Conservation (phyloP, 768 basidiomycete species). For the Polyporus arcularius region DNA sequence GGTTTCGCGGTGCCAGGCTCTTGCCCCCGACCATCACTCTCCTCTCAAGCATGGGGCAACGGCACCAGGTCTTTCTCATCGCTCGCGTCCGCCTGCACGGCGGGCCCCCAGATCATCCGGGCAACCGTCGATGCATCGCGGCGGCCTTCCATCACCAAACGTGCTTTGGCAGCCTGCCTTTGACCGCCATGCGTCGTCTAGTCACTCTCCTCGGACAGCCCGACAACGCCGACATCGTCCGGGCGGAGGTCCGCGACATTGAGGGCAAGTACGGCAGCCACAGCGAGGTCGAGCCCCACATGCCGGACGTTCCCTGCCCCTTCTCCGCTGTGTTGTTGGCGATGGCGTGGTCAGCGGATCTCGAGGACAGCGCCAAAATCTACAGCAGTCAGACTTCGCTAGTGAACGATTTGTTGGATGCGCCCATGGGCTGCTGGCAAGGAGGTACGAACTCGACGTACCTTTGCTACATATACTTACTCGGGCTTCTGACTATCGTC, state of each 20-base stretch:
- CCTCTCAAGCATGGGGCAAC: conserved; percentile 35
- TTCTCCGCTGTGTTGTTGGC: conserved; percentile 35
- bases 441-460: conserved; percentile 22
- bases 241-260: conserved; percentile 34
- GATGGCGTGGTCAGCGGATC: conserved; percentile 32
- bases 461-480: background rate
- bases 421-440: conserved; percentile 28
- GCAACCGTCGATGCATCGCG: conserved; percentile 41
- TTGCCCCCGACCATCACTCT: too few species aligned
- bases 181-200: conserved; percentile 35
- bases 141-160: conserved; percentile 43
- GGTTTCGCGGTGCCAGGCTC: too few species aligned
- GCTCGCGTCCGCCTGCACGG: conserved; percentile 34
- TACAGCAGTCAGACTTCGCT: conserved; percentile 25
- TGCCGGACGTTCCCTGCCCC: conserved; percentile 34
- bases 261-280: conserved; percentile 33
- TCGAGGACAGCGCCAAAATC: conserved; percentile 16
- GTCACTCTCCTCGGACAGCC: conserved; percentile 35
- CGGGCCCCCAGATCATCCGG: conserved; percentile 10
- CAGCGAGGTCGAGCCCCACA: conserved; percentile 10
- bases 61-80: conserved; percentile 44
- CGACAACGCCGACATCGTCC: conserved; percentile 39
- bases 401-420: conserved; percentile 17
- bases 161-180: conserved; percentile 39
- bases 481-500: background rate